Evolutionary conservation across 495 filamentous ascomycete genomes (phyloP).

Genomic region (Massariosphaeria phaeospora): DNA sequence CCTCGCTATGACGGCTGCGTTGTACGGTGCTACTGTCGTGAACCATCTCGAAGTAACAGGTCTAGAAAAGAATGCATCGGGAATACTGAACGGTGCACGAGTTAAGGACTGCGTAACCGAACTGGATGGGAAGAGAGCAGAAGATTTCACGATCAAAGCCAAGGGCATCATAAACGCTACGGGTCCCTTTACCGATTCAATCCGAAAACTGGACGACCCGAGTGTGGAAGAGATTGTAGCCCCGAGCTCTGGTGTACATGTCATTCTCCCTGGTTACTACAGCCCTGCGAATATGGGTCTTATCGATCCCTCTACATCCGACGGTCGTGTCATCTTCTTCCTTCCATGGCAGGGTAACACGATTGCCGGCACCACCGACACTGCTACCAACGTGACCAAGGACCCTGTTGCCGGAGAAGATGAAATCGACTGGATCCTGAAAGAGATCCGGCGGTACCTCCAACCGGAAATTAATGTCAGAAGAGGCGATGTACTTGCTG

Average conservation of each 20-base stretch:
- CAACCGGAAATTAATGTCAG: constrained; percentile 91
- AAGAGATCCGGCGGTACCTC: constrained; percentile 83
- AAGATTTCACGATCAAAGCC: constrained; percentile 71
- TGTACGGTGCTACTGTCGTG: constrained; percentile 87
- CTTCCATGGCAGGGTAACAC: constrained; percentile 99
- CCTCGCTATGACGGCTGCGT: constrained; percentile 87
- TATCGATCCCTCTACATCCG: constrained; percentile 90
- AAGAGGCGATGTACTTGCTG: constrained; percentile 88
- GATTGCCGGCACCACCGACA: constrained; percentile 94
- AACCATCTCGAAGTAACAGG: constrained; percentile 89
- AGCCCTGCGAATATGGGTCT: constrained; percentile 92
- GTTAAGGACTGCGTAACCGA: constrained; percentile 70
- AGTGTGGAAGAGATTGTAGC: constrained; percentile 79
- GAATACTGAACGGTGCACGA: constrained; percentile 72
- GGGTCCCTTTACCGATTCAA: constrained; percentile 89
- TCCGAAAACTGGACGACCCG: constrained; percentile 83
- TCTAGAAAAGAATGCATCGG: constrained; percentile 72
- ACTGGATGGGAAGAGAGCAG: constrained; percentile 48
- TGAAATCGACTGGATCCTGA: constrained; percentile 95
- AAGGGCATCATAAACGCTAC: constrained; percentile 94
- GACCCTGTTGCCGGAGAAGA: constrained; percentile 86
- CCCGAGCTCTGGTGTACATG: constrained; percentile 88
- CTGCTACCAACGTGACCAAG: constrained; percentile 70
- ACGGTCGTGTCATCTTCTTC: constrained; percentile 98
- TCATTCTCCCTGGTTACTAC: constrained; percentile 94